Base-by-base conservation (phyloP, 2,329 filamentous ascomycete species). In the Trichothecium roseum region DNA sequence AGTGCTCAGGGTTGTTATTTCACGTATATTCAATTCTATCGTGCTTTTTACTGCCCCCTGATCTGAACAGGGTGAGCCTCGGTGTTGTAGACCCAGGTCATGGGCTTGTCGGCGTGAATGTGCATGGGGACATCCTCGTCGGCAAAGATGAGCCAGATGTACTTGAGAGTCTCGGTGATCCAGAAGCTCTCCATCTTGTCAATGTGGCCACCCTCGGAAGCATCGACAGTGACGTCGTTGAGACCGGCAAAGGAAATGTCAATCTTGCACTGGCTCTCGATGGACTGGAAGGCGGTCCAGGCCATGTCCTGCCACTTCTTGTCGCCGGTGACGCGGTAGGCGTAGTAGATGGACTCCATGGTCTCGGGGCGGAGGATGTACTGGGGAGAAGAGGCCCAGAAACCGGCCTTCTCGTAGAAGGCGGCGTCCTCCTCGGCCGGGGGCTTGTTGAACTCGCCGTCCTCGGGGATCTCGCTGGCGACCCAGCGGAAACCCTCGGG, bases 101-200 rank as follows among this genome's bases (percentile, higher is more conserved):
- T 27, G 12, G 15, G 14, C 32, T 57, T 53, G 30, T 57, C 55
- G 9, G 57, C 56, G 43, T 64, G 60, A 34, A 73, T 55, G 50
- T 74, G 69, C 47, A 66, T 68, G 4, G 55, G 51, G 3, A 67
- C 74, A 22, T 84, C 81, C 52, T 59, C 62, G 1, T 72, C 68
- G 20, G 20, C 20, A 51, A 78, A 75, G 39, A 84, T 82, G 47
- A 93, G 54, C 59, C 84, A 93, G 38, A 72, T 64, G 55, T 93
- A 93, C 67, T 94, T 94, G 55, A 94, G 54, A 42, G 87, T 81
- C 63, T 94, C 86, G 0, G 86, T 85, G 55, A 93, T 86, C 64
- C 83, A 79, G 62, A 91, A 94, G 48, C 81, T 88, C 60, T 94
- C 84, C 66, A 89, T 82, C 53, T 81, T 79, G 54, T 94, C 74